Percentiles rank a stretch among this genome's conserved stretches.
These are phyloP conservation scores for Paraleonurus japonicus DNA, from an alignment of 257 asterid genomes.

Conservation along the genomic window DNA sequence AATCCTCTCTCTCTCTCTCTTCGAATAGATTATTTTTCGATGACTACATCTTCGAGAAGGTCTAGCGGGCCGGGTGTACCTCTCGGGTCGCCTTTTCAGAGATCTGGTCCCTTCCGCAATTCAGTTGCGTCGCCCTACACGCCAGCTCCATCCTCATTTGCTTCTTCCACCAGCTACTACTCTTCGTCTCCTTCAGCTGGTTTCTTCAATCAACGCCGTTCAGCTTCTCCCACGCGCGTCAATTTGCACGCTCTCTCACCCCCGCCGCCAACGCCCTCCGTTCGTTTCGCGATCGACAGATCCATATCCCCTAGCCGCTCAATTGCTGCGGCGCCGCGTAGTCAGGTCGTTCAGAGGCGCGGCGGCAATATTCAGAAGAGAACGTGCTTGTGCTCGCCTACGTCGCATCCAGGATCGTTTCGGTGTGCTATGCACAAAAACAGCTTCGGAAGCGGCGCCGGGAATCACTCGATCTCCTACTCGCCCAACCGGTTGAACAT, in stretches of 20 bases:
- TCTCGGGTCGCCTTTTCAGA: constrained; percentile 38
- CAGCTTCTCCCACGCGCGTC: constrained; percentile 88
- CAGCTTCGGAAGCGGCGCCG: constrained; percentile 30
- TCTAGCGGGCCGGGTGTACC: constrained; percentile 49
- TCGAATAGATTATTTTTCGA: neutral
- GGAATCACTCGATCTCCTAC: constrained; percentile 43
- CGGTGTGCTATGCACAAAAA: constrained; percentile 83
- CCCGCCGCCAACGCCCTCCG: constrained; percentile 53
- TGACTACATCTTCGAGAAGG: constrained; percentile 62
- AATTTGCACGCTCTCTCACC: constrained; percentile 63
- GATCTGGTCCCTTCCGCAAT: constrained; percentile 39
- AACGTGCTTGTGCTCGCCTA: constrained; percentile 88
- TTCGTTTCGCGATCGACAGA: constrained; percentile 76
- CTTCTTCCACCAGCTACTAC: constrained; percentile 52
- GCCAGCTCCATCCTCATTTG: constrained; percentile 37
- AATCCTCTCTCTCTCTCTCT: neutral
- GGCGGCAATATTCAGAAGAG: constrained; percentile 45
- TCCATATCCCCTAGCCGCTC: constrained; percentile 72
- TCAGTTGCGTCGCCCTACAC: constrained; percentile 36
- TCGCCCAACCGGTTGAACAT: constrained; percentile 66
- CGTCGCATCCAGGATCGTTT: constrained; percentile 89
- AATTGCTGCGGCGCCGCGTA: constrained; percentile 48
- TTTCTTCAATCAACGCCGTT: constrained; percentile 46
- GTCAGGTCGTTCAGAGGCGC: constrained; percentile 57
- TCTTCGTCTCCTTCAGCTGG: constrained; percentile 41